Percentiles rank a stretch among this genome's conserved stretches.
These are phyloP conservation scores for Penicillium subrubescens DNA, from an alignment of 495 filamentous ascomycete genomes.

Conservation along the genomic window DNA sequence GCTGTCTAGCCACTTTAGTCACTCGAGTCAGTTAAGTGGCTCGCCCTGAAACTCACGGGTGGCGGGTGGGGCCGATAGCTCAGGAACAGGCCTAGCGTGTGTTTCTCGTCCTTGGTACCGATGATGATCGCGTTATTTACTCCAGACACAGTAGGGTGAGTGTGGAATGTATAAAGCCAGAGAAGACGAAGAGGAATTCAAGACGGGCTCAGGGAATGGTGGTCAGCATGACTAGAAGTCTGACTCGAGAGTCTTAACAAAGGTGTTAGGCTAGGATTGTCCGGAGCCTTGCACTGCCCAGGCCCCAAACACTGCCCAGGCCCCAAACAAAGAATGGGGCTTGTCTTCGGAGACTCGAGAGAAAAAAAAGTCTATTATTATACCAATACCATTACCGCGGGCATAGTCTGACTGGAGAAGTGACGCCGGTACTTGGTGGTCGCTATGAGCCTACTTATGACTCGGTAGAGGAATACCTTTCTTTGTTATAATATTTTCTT, in stretches of 20 bases:
- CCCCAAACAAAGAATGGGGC: not conserved
- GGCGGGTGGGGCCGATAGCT: constrained; percentile 17
- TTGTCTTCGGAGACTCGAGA: not conserved
- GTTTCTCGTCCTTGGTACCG: constrained; percentile 14
- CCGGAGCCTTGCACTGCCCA: not conserved
- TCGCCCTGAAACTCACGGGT: not conserved
- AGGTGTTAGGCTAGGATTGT: not conserved
- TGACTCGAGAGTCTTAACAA: not conserved
- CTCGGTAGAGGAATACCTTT: not conserved
- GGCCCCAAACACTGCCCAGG: not conserved
- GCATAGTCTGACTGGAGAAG: not conserved
- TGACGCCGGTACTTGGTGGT: not conserved
- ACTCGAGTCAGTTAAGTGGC: not conserved
- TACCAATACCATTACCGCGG: not conserved
- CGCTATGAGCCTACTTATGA: too few species aligned
- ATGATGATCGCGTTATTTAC: constrained; percentile 16
- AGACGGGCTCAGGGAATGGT: too few species aligned
- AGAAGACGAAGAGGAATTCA: not conserved
- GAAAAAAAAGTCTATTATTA: not conserved
- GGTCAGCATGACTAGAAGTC: not conserved
- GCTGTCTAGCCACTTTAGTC: not conserved
- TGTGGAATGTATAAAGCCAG: not conserved
- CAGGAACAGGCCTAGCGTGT: constrained; percentile 47
- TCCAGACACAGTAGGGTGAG: not conserved
- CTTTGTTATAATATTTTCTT: not conserved